These are phyloP conservation scores for Magnolia changhungtana DNA, from an alignment of 164 flowering plant genomes.

Conservation along the genomic window DNA sequence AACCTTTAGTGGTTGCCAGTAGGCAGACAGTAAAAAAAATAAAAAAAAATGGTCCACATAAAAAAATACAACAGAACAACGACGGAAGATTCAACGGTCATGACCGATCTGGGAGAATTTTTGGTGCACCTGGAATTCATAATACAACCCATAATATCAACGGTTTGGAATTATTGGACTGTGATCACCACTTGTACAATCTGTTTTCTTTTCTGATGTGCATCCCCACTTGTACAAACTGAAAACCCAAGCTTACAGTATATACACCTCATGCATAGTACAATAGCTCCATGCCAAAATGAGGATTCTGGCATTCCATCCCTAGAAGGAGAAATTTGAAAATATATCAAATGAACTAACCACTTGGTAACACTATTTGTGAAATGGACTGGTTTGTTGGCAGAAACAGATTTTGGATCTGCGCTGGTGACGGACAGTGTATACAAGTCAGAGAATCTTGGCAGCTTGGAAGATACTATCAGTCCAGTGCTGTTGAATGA, in stretches of 20 bases:
- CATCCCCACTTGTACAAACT: too few relatives aligned
- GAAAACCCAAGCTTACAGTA: too few relatives aligned
- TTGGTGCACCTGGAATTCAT: too few relatives aligned
- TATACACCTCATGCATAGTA: too few relatives aligned
- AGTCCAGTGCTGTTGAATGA: slow-evolving; percentile 72
- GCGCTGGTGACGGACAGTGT: slow-evolving; percentile 61
- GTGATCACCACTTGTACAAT: too few relatives aligned
- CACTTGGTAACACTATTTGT: slow-evolving; percentile 76
- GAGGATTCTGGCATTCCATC: background rate
- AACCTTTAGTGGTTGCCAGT: background rate
- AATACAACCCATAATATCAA: too few relatives aligned
- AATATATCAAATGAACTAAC: slow-evolving; percentile 27
- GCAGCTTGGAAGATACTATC: slow-evolving; percentile 70
- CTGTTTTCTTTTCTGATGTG: too few relatives aligned
- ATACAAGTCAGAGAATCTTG: slow-evolving; percentile 78
- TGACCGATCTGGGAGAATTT: too few relatives aligned
- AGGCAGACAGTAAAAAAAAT: background rate
- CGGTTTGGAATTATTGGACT: too few relatives aligned
- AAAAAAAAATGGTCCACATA: too few relatives aligned
- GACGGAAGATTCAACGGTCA: too few relatives aligned
- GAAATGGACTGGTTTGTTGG: slow-evolving; percentile 50
- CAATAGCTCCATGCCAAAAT: background rate
- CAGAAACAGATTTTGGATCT: slow-evolving; percentile 69
- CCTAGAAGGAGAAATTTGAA: too few relatives aligned
- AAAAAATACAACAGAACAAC: background rate